Evolutionary conservation across 768 basidiomycete species (phyloP), one percentile per base, ranked within the genome.

Genomic region (Coprinopsis sp.): DNA sequence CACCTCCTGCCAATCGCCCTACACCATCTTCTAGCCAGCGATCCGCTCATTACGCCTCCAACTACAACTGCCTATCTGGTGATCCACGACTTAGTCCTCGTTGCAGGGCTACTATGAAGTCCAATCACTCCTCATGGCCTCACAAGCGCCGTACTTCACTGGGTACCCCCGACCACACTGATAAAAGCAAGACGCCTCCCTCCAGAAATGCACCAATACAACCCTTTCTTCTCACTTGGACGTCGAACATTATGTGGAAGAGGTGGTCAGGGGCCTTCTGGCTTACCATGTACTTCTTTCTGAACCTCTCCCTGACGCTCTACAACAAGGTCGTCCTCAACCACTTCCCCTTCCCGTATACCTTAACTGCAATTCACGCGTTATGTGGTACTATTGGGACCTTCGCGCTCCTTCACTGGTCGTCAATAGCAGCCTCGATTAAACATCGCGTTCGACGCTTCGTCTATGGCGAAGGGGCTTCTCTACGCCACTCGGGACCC

Each of bases 311-410:
- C 11, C 79, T 99, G 53, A 98, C 95, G 4, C 70, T 99, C 36
- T 96, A 91, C 67, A 99, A 99, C 77, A 99, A 99, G 66, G 74
- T 80, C 28, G 82, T 98, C 14, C 81, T 99, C 51, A 83, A 89
- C 45, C 80, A 78, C 47, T 98, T 98, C 60, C 96, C 96, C 0
- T 98, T 91, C 57, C 94, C 95, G 3, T 98, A 97, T 71, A 88
- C 91, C 2, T 76, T 99, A 19, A 97, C 95, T 1, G 93, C 92
- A 4, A 55, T 96, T 3, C 95, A 98, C 60, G 86, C 95, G 2
- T 71, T 97, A 10, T 89, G 84, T 51, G 91, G 93, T 0, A 78
- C 84, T 21, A 64, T 90, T n/a, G 96, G 96, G 12, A 87, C 87
- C 13, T 75, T 75, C 49, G 45, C 82, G 19, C 72, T 91, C 1